These are phyloP conservation scores for Candida khao-thaluensis DNA, from an alignment of 805 yeast species.

Conservation along the genomic window DNA sequence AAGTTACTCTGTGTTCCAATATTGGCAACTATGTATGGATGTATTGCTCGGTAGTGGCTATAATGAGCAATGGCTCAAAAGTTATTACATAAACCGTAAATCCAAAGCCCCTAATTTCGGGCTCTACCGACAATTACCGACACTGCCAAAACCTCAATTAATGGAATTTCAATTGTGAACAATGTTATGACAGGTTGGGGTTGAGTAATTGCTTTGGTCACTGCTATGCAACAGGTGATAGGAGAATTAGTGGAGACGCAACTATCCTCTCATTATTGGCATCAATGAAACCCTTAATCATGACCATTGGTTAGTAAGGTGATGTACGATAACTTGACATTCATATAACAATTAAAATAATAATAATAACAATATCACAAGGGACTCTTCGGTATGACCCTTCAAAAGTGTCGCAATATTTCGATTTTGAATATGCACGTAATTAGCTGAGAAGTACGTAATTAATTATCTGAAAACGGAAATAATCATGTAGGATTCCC, in stretches of 20 bases:
- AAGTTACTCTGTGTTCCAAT: too few species aligned
- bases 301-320: too few species aligned
- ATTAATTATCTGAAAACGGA: too few species aligned
- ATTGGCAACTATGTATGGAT: too few species aligned
- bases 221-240: background rate
- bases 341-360: too few species aligned
- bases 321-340: too few species aligned
- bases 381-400: too few species aligned
- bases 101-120: background rate
- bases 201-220: background rate
- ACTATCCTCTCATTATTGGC: too few species aligned
- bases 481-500: too few species aligned
- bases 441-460: background rate
- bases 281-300: too few species aligned
- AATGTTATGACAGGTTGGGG: slow-evolving; percentile 2
- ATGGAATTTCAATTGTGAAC: slow-evolving; percentile 4
- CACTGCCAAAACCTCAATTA: background rate
- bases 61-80: slow-evolving; percentile 4
- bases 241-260: too few species aligned
- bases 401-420: background rate
- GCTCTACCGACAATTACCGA: slow-evolving; percentile 2
- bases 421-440: slow-evolving; percentile 3
- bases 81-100: background rate
- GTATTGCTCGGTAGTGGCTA: slow-evolving; percentile 5
- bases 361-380: too few species aligned